phyloP scores from a whole-genome alignment of 2,329 filamentous ascomycete genomes.

The Sarocladium strictum region DNA sequence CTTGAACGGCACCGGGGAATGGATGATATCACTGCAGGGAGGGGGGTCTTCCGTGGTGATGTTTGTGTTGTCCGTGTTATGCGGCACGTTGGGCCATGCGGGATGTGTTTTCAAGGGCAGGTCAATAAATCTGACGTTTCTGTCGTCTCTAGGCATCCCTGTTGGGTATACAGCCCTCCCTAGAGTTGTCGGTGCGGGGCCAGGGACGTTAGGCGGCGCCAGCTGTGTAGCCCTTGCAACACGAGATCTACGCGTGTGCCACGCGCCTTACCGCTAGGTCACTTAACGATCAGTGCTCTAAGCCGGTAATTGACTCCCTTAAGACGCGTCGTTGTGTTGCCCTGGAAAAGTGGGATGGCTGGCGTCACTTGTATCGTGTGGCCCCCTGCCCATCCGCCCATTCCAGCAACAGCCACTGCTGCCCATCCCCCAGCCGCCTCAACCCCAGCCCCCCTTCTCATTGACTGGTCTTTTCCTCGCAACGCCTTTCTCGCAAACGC shows the following conservation, averaged over 20 bases:
- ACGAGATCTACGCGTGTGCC: not conserved
- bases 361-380: not conserved
- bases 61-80: constrained; percentile 1
- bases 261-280: not conserved
- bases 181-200: not conserved
- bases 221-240: not conserved
- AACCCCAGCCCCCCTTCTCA: constrained; percentile 8
- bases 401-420: constrained; percentile 6
- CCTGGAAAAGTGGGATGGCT: constrained; percentile 5
- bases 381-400: constrained; percentile 1
- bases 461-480: not conserved
- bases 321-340: not conserved
- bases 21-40: constrained; percentile 2
- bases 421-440: constrained; percentile 2
- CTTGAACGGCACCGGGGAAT: not conserved
- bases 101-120: not conserved
- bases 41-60: constrained; percentile 10
- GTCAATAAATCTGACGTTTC: not conserved
- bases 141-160: not conserved
- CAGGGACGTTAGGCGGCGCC: not conserved
- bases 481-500: constrained; percentile 2
- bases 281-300: constrained; percentile 1
- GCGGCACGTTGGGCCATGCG: not conserved
- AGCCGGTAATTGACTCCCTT: not conserved
- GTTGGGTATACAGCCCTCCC: constrained; percentile 3